Base-by-base conservation (phyloP, 2,329 filamentous ascomycete genomes). In the Hypomyces rosellus region DNA sequence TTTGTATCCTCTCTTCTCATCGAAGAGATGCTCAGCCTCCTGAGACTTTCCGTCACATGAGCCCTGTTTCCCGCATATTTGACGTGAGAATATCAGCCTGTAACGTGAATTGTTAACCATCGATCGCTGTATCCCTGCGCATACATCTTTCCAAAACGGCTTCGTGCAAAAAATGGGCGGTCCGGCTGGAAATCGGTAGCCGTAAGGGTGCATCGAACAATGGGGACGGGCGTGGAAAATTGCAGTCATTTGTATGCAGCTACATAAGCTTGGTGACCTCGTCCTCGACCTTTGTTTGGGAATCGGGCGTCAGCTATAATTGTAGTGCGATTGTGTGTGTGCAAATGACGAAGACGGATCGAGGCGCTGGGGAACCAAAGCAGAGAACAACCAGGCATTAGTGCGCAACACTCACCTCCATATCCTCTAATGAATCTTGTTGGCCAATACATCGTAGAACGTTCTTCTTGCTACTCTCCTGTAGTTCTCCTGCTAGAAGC, bases 381-480 rank as follows among this genome's bases (percentile, higher is more conserved):
- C 47, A 45, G 50, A 12, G 15, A 48, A 55, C 48, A 50, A 50
- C 49, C 49, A 50, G 40, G 47, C 57, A 49, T 57, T 20, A 52
- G 22, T 47, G 38, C 30, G 48, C 15, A 16, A 33, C 57, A 84
- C 89, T 83, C 73, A 99, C 93, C 89, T 99, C 93, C 85, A 97
- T 96, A 66, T 99, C 93, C 74, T 99, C 93, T 50, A 99, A 77
- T 54, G 91, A 95, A 71, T 99, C 93, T 71, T 99, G 92, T 66
- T 97, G 93, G 51, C 89, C 88, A 66, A 99, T 99, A 65, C 92
- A 96, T 55, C 93, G 80, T 57, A 99, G 74, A 38, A 99, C 90
- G 65, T 97, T 97, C 83, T 99, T 99, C 76, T 97, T 99, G 71
- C 92, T 97, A 71, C 90, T 97, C 74, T 99, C 93, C 71, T 99